Base-by-base conservation (phyloP, 202 grass and related monocot genomes). In the Carex arenaria region DNA sequence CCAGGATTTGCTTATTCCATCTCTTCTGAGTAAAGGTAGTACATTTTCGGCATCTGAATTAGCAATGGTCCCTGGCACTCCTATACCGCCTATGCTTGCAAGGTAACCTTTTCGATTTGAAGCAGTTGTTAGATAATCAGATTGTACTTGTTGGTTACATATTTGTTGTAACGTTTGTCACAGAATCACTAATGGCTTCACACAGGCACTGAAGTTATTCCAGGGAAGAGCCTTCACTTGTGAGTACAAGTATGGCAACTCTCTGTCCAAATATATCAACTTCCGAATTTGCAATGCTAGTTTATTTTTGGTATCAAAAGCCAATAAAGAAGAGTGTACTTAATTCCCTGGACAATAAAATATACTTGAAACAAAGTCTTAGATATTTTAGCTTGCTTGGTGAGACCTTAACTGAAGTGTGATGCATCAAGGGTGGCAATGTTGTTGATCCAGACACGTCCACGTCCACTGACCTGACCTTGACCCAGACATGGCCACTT, bases 31-130 rank as follows among this genome's bases (percentile, higher is more conserved):
- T 84, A 87, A 95, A 92, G 93, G 89, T 30, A 14, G 82, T 85
- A 51, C 65, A 90, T 98, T 98, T 95, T 91, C 64, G 42, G 87
- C 91, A 42, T 85, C 81, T 6, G 85, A 89, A 17, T 90, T 98
- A 65, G 80, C 61, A 88, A 95, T 98, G 92, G 61, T 93, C 72
- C 85, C 93, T 66, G 95, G 95, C 55, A 95, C 86, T 86, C 95
- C 95, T 86, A 93, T 98, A 85, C 95, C 91, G 20, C 89, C 91
- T 85, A 95, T 98, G 95, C 91, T 98, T 90, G 92, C 95, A 82
- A 89, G 93, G 95, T 95, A 90, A 74, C 4, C 68, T 81, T 79
- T 81, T 47, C 56, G 59, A 61, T 55, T 67, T 13, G 40, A 61
- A 2, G 26, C 38, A 57, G 15, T 70, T 85, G 17, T 64, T 76